Base-by-base conservation (phyloP, 2,329 filamentous ascomycete species). In the Fusarium sp. region DNA sequence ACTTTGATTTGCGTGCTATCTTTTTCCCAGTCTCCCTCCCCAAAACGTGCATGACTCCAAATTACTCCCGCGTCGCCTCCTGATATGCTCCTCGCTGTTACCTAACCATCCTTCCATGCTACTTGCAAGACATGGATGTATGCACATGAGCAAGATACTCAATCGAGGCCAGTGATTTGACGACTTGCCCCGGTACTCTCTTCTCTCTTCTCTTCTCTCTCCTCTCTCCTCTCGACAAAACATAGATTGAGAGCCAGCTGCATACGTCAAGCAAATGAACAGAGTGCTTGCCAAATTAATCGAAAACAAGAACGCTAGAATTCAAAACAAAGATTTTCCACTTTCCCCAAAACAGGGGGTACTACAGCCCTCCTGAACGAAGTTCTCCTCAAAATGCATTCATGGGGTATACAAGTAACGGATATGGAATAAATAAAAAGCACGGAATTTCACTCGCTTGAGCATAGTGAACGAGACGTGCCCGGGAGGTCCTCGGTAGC, bases 361-460 rank as follows among this genome's bases (percentile, higher is more conserved):
- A 65, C 38, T 39, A 50, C 47, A 46, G 21, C 43, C 51, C 50
- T 38, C 41, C 27, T 45, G 27, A 37, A 57, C 43, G 42, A 56
- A 58, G 55, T 57, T 63, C 52, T 66, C 55, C 55, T 61, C 55
- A 57, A 53, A 67, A 66, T 61, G 51, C 59, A 57, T 60, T 47
- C 50, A 65, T 66, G 53, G 63, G 65, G 63, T 65, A 68, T 70
- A 62, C 61, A 63, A 70, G 53, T 23, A 67, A 51, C 49, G 65
- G 57, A 63, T 41, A 61, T 41, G 46, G 48, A 53, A 60, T n/a
- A 57, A 35, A 19, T 19, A 19, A 31, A 49, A 44, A 45, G 39
- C 36, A 48, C 37, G 33, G 41, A 44, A 61, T 33, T 60, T 56
- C 38, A 49, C 51, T 57, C 45, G 57, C 41, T 62, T 49, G 35